Percentiles rank a stretch among this genome's conserved stretches.
phyloP scores from a whole-genome alignment of 306 rosid genomes.

The Rosa lucieae region DNA sequence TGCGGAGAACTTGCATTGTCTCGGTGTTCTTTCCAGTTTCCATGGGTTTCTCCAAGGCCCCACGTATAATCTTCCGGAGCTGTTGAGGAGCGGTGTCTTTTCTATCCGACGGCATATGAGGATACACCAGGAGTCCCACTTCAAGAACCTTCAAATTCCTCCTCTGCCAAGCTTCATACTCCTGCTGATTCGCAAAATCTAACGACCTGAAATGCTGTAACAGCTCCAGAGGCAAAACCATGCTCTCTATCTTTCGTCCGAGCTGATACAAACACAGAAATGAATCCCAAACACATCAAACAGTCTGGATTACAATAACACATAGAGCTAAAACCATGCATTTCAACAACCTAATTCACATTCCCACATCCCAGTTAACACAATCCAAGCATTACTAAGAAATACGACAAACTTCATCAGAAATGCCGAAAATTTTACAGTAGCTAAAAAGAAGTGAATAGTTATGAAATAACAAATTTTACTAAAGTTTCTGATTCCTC shows the following conservation, averaged over 20 bases:
- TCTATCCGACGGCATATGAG: constrained; percentile 64
- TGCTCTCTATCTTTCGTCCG: constrained; percentile 76
- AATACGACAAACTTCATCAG: neutral
- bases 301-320: no score
- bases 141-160: constrained; percentile 81
- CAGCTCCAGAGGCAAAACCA: constrained; percentile 90
- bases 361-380: neutral
- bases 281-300: constrained; percentile 1
- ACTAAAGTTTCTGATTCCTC: neutral
- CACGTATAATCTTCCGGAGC: constrained; percentile 53
- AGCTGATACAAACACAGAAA: constrained; percentile 50
- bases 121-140: constrained; percentile 72
- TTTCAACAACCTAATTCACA: neutral
- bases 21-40: constrained; percentile 59
- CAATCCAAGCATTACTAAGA: neutral
- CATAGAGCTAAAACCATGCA: neutral
- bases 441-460: neutral
- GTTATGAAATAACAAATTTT: neutral
- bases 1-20: constrained; percentile 58
- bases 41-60: constrained; percentile 65
- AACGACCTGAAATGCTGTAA: constrained; percentile 71
- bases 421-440: neutral
- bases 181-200: constrained; percentile 72
- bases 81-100: constrained; percentile 53
- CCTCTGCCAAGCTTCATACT: constrained; percentile 79